Percentiles rank a stretch among this genome's conserved stretches.
These are phyloP conservation scores for Ceratobasidium sp. DNA, from an alignment of 1,284 basidiomycete genomes.

Conservation along the genomic window DNA sequence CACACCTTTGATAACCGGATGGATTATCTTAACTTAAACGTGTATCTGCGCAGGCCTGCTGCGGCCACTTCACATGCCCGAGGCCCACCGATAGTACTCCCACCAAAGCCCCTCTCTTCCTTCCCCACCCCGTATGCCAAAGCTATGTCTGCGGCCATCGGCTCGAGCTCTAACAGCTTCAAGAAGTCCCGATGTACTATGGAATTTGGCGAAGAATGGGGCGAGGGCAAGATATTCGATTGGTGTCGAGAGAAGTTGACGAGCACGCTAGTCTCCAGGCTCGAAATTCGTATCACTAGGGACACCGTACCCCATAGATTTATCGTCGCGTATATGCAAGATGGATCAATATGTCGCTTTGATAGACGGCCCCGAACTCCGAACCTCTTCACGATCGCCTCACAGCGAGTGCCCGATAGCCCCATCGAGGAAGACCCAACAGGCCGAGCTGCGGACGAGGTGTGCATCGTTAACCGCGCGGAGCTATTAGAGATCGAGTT, in stretches of 20 bases:
- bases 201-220: conserved; percentile 17
- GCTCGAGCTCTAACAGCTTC: conserved; percentile 15
- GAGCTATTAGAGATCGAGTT: conserved; percentile 6
- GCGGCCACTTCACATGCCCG: neutral
- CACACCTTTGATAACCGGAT: neutral
- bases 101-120: neutral
- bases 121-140: neutral
- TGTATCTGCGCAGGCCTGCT: neutral
- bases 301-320: conserved; percentile 30
- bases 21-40: neutral
- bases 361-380: conserved; percentile 15
- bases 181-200: conserved; percentile 23
- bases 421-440: neutral
- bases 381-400: conserved; percentile 2
- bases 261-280: neutral
- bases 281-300: conserved; percentile 27
- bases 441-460: conserved; percentile 10
- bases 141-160: neutral
- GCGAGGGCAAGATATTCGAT: conserved; percentile 23
- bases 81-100: neutral
- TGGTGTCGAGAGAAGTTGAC: conserved; percentile 15
- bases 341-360: conserved; percentile 12
- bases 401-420: neutral
- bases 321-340: conserved; percentile 28
- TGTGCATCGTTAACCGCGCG: neutral